Base-by-base conservation (phyloP, 805 yeast species). In the Spathaspora gorwiae region DNA sequence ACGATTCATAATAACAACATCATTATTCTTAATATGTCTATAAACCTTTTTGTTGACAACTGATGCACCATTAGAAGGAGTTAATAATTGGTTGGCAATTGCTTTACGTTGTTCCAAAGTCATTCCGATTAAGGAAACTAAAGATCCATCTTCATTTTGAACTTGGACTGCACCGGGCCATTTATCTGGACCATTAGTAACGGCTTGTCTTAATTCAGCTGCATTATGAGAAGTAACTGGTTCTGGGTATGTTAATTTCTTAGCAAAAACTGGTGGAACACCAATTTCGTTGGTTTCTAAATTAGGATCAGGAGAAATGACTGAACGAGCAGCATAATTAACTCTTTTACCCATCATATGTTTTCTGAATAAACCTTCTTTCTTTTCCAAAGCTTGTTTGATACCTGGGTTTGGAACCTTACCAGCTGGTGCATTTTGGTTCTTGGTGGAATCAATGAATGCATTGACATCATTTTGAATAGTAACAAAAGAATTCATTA, bases 261-360 rank as follows among this genome's bases (percentile, higher is more conserved):
- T 83, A 13, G 99, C 99, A 59, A 94, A 94, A 12, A 95, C 99
- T 0, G 99, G 99, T 30, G 99, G 99, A 46, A 94, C 92, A 71
- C 99, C 99, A 62, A 94, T 92, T 69, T 94, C 97, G 63, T 90
- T 89, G 11, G 99, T 95, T 72, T 94, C 99, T 56, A 94, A 78
- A 73, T 87, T 94, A 46, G 99, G 99, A 71, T 94, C 99, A 6
- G 98, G 98, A 6, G 98, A 90, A 69, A 94, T 94, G 58, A 94
- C 99, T 8, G 99, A 92, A 71, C 99, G 89, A 42, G 99, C 99
- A 44, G 98, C 97, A 61, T 88, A 92, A 66, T 94, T 95, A 48
- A 94, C 99, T 75, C 99, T 90, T 76, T 94, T 94, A 64, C 99
- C 99, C 99, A 94, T 94, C 99, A 94, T 94, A 62, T 94, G 96